A percentile compares a stretch with the other conserved stretches of the same genome.
Conservation (phyloP, 352 stramenopile genomes). For the Globisporangium ultimum region DNA sequence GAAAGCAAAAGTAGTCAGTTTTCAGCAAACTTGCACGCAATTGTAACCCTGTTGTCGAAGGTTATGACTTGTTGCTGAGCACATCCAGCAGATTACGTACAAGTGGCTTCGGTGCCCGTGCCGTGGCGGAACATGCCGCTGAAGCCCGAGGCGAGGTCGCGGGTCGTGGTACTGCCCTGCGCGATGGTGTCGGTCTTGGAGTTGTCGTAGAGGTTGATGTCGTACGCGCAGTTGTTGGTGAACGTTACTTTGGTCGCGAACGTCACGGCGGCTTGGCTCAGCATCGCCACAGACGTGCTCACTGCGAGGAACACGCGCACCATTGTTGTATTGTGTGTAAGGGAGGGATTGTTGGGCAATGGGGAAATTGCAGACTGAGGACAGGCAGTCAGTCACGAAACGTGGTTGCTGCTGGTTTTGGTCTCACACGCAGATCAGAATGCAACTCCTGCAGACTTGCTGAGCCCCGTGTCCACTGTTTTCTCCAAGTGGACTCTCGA, state of each 20-base stretch:
- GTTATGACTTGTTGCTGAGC: slow-evolving; percentile 37
- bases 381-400: neutral
- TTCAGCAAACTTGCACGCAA: slow-evolving; percentile 35
- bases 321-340: neutral
- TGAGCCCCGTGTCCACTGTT: too few species aligned
- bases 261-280: slow-evolving; percentile 27
- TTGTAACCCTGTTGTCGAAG: neutral
- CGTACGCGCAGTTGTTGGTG: slow-evolving; percentile 34
- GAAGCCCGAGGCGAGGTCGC: slow-evolving; percentile 13
- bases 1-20: slow-evolving; percentile 18
- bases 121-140: slow-evolving; percentile 54
- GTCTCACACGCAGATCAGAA: too few species aligned
- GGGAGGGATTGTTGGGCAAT: slow-evolving; percentile 3
- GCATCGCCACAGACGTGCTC: slow-evolving; percentile 6
- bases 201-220: slow-evolving; percentile 37
- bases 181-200: slow-evolving; percentile 25
- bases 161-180: slow-evolving; percentile 23
- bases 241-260: slow-evolving; percentile 36
- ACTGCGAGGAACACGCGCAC: slow-evolving; percentile 1
- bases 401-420: too few species aligned
- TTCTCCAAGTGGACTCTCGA: neutral
- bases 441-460: too few species aligned
- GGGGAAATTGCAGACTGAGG: slow-evolving; percentile 13
- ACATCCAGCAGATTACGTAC: slow-evolving; percentile 16
- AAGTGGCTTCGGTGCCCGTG: slow-evolving; percentile 27